Evolutionary conservation across 768 basidiomycete genomes (phyloP).

Genomic region (Mycena sanguinolenta): DNA sequence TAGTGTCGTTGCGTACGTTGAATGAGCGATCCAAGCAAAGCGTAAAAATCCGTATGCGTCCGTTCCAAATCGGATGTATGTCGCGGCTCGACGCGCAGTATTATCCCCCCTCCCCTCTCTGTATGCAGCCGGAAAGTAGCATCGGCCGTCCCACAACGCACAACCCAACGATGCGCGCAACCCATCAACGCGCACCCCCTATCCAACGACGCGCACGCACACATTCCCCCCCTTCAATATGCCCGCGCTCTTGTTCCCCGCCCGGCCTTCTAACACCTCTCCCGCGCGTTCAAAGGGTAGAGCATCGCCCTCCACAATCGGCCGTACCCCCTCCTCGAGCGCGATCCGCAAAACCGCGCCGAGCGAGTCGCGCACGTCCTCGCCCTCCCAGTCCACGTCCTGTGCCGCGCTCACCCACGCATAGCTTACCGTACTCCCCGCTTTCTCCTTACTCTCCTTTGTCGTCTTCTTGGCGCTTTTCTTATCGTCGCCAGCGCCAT

Average conservation of each 20-base stretch:
- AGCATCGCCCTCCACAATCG: slow-evolving; percentile 54
- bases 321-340: slow-evolving; percentile 57
- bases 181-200: no score
- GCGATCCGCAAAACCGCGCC: slow-evolving; percentile 57
- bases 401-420: slow-evolving; percentile 86
- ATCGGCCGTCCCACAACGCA: no score
- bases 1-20: slow-evolving; percentile 6
- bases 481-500: not conserved
- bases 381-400: slow-evolving; percentile 88
- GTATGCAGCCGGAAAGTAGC: no score
- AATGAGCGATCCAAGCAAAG: not conserved
- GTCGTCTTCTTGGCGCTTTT: slow-evolving; percentile 34
- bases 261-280: slow-evolving; percentile 58
- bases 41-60: not conserved
- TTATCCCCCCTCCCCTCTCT: no score
- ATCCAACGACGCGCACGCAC: slow-evolving; percentile 31
- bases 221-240: slow-evolving; percentile 33
- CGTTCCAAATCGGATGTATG: no score
- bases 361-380: slow-evolving; percentile 71
- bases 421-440: slow-evolving; percentile 67
- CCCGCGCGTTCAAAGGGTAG: slow-evolving; percentile 70
- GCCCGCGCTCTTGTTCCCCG: not conserved
- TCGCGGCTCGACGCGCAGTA: no score
- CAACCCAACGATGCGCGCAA: no score
- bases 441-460: slow-evolving; percentile 43